Base-by-base conservation (phyloP, 2,329 filamentous ascomycete genomes). In the Diaporthe ilicicola region DNA sequence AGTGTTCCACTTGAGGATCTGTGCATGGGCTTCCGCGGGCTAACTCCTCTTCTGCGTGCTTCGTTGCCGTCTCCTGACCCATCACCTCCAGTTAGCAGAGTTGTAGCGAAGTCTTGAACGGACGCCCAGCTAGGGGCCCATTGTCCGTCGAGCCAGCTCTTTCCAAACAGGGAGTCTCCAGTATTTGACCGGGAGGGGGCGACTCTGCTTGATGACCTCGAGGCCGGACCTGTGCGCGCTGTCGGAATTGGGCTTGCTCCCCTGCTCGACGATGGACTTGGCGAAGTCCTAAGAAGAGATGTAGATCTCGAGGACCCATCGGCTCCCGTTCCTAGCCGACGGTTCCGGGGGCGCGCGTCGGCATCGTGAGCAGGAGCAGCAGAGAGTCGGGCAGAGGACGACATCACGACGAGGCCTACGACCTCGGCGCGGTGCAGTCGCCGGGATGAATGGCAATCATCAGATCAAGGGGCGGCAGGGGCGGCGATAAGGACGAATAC, bases 61-160 rank as follows among this genome's bases (percentile, higher is more conserved):
- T 79, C 79, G 39, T 81, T 81, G 69, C 79, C 81, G 46, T 73
- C 79, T 62, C 79, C 78, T 27, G 75, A 77, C 34, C 76, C 76
- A 13, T 82, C 80, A 32, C 72, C 74, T 19, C 78, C 76, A 8
- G 76, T 75, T 15, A 86, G 74, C 12, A 85, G 73, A 4, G 85
- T 85, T 2, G 85, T 82, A 7, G 88, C 86, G 65, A 90, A 82
- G 46, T 85, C 86, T 70, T 88, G 85, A 3, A 90, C 84, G 6
- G 87, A 87, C 3, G 84, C 81, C 88, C 88, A 90, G 75, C 83
- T 85, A 39, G 87, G 84, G 1, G 84, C 79, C 82, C 86, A 87
- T 2, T 87, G 84, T 55, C 86, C 84, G 67, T 85, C 86, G 12
- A 88, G 78, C 56, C 88, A 80, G 34, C 83, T 81, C 59, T 81